Conservation (phyloP, 1,284 basidiomycete species). For the Fomitopsis betulina region DNA sequence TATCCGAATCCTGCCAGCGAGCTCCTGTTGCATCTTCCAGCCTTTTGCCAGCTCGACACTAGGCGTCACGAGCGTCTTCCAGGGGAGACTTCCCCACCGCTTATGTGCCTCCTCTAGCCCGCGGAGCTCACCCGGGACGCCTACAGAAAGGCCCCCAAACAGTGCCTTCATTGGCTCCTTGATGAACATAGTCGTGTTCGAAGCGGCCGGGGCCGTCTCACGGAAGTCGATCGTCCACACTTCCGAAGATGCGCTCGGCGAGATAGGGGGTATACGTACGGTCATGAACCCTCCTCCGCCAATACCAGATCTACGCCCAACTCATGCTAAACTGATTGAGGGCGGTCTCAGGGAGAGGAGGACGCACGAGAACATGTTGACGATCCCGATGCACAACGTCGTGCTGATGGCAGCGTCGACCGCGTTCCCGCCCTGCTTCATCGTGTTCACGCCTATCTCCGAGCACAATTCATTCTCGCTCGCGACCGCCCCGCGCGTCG, state of each 20-base stretch:
- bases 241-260: constrained; percentile 41
- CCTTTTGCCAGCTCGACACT: constrained; percentile 71
- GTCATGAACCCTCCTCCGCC: constrained; percentile 94
- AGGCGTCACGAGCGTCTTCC: constrained; percentile 76
- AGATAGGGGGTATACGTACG: constrained; percentile 66
- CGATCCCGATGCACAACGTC: constrained; percentile 80
- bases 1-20: constrained; percentile 70
- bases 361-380: constrained; percentile 84
- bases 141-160: constrained; percentile 79
- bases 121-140: constrained; percentile 82
- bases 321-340: background rate
- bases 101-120: constrained; percentile 79
- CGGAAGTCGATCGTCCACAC: constrained; percentile 85
- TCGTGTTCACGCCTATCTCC: constrained; percentile 69
- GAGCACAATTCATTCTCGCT: constrained; percentile 84
- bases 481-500: constrained; percentile 79
- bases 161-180: constrained; percentile 44
- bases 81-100: constrained; percentile 76
- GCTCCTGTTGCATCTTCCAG: constrained; percentile 74
- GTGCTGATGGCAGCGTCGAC: constrained; percentile 84
- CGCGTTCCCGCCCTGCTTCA: constrained; percentile 86
- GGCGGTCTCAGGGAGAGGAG: background rate
- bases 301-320: constrained; percentile 62
- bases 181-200: constrained; percentile 76
- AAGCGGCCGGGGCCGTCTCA: constrained; percentile 74